These are phyloP conservation scores for Schizonepeta tenuifolia DNA, from an alignment of 257 asterid species.

Conservation along the genomic window DNA sequence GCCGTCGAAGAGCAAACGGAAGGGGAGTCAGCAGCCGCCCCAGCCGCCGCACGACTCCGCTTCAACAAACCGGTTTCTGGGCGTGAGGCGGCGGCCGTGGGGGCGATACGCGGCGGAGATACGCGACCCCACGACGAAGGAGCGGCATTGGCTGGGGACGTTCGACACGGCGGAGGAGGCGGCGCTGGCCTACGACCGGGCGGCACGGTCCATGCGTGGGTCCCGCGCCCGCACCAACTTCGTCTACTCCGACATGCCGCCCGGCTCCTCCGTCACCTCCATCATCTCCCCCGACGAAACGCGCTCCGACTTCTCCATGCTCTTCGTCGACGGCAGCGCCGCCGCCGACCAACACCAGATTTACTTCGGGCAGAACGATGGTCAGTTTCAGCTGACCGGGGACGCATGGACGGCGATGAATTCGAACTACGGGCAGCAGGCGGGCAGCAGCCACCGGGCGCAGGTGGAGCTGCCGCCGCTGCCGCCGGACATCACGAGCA, in stretches of 20 bases:
- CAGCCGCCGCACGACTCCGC: constrained; percentile 36
- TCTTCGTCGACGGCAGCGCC: constrained; percentile 15
- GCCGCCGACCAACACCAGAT: constrained; percentile 29
- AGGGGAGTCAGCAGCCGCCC: constrained; percentile 27
- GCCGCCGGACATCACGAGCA: constrained; percentile 85
- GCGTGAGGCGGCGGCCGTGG: constrained; percentile 88
- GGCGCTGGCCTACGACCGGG: constrained; percentile 83
- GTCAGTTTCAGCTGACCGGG: constrained; percentile 43
- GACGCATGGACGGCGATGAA: constrained; percentile 25
- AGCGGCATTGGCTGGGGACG: constrained; percentile 88
- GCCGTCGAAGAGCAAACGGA: constrained; percentile 56
- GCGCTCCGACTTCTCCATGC: constrained; percentile 44
- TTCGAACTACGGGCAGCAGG: constrained; percentile 14
- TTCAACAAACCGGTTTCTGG: constrained; percentile 56
- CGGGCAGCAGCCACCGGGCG: not conserved
- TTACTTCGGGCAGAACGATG: constrained; percentile 40
- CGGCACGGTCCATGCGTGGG: constrained; percentile 85
- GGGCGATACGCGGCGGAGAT: constrained; percentile 91
- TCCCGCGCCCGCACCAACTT: constrained; percentile 79
- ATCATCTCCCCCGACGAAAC: constrained; percentile 80
- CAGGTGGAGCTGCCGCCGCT: constrained; percentile 67
- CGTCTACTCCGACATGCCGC: constrained; percentile 91
- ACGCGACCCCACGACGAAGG: constrained; percentile 83
- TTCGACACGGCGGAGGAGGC: constrained; percentile 95
- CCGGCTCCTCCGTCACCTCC: constrained; percentile 78